Conservation (phyloP, 202 grass and related monocot genomes). For the Miscanthus sacchariflorus region DNA sequence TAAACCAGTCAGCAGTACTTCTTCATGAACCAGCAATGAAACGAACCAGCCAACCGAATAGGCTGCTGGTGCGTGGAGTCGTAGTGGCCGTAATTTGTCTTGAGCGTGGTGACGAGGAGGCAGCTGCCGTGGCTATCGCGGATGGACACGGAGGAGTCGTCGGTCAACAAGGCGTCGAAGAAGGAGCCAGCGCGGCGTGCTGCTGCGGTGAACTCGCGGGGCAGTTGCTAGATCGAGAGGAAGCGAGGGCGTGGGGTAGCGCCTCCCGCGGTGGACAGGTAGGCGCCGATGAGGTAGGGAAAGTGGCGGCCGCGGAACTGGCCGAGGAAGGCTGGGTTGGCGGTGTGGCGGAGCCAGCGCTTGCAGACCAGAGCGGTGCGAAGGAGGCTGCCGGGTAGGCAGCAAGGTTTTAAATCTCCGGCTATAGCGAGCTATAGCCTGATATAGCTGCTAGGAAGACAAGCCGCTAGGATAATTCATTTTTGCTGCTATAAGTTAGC, state of each 20-base stretch:
- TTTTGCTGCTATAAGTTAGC: too few relatives aligned
- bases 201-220: background rate
- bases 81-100: background rate
- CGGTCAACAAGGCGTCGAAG: background rate
- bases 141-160: background rate
- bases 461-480: too few relatives aligned
- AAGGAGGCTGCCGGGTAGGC: background rate
- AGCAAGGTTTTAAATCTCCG: too few relatives aligned
- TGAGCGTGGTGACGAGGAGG: background rate
- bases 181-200: background rate
- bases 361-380: background rate
- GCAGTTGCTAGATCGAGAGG: background rate
- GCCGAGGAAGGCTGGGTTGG: constrained; percentile 2
- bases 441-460: too few relatives aligned
- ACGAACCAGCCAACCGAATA: too few relatives aligned
- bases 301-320: constrained; percentile 10
- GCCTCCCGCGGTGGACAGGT: background rate
- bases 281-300: background rate
- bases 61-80: background rate
- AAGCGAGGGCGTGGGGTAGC: background rate
- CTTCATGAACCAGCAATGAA: too few relatives aligned
- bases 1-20: too few relatives aligned
- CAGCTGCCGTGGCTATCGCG: background rate
- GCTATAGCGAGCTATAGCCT: too few relatives aligned
- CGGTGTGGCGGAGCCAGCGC: constrained; percentile 15